Base-by-base conservation (phyloP, 108 stramenopile genomes). In the Cyclostephanos invisitatus region DNA sequence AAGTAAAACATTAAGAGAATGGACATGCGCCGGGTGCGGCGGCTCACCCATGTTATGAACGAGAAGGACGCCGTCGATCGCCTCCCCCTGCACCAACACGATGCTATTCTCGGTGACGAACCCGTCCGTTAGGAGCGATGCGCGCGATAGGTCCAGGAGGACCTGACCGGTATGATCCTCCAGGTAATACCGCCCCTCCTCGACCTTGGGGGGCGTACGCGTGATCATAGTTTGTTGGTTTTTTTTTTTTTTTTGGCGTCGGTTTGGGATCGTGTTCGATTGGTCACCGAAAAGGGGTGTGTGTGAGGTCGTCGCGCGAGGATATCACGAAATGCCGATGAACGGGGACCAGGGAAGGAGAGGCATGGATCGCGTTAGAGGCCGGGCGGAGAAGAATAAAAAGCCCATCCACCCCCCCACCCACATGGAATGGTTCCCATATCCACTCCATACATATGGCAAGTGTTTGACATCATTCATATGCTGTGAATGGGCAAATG, bases 51-150 rank as follows among this genome's bases (percentile, higher is more conserved):
- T 64, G 47, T 75, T 71, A 69, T 87, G 79, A 37, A 88, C 89
- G 56, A 78, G 62, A 28, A 98, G 73, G 20, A 87, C 81, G 35
- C 93, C 92, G 69, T 93, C 90, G 51, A 84, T 72, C 48, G 95
- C 87, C 60, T 90, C 81, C 24, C 98, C 98, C 66, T 96, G 89
- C 11, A 96, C 90, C 54, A 98, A 74, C 7, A 95, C 85, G 40
- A 96, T 85, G 75, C 85, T 88, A 72, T 96, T 85, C 59, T 98
- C 98, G 17, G 94, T 88, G 47, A 93, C 72, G 67, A 94, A 91
- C 15, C 90, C 76, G 48, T 84, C 84, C 6, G 89, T 87, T 9
- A 91, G 29, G 0, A 80, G 49, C 10, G 77, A 70, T 4, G 86
- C 83, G 9, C 84, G 66, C 36, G 86, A 77, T 29, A 91, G 66